Evolutionary conservation across 1,284 basidiomycete genomes (phyloP).

Genomic region (Apiotrichum siamense): DNA sequence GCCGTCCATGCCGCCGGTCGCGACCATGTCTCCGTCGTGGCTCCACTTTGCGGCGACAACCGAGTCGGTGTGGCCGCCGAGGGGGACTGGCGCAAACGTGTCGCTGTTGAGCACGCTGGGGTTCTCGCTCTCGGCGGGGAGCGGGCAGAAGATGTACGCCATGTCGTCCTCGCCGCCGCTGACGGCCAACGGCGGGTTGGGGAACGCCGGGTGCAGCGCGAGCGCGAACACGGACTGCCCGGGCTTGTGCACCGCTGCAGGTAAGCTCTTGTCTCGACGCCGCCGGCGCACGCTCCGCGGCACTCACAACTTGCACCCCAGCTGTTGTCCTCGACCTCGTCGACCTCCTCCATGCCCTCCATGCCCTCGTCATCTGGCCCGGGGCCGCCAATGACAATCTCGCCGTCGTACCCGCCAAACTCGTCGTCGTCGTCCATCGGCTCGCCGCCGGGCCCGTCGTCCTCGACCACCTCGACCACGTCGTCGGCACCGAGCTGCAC

Average conservation of each 20-base stretch:
- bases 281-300: too few species aligned
- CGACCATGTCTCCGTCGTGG: slow-evolving; percentile 79
- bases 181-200: slow-evolving; percentile 73
- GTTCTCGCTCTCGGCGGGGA: slow-evolving; percentile 23
- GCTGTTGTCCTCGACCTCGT: slow-evolving; percentile 28
- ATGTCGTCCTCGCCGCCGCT: slow-evolving; percentile 94
- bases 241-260: slow-evolving; percentile 39
- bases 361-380: slow-evolving; percentile 29
- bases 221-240: slow-evolving; percentile 73
- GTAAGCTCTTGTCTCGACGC: too few species aligned
- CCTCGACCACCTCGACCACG: slow-evolving; percentile 48
- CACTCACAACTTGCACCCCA: slow-evolving; percentile 22
- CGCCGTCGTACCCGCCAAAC: slow-evolving; percentile 49
- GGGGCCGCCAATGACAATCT: slow-evolving; percentile 47
- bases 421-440: slow-evolving; percentile 52
- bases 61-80: slow-evolving; percentile 89
- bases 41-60: slow-evolving; percentile 78
- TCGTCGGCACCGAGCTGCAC: slow-evolving; percentile 42
- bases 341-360: slow-evolving; percentile 15
- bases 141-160: slow-evolving; percentile 71
- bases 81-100: slow-evolving; percentile 69
- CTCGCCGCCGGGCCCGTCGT: slow-evolving; percentile 59
- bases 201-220: slow-evolving; percentile 63
- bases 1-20: slow-evolving; percentile 97
- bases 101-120: slow-evolving; percentile 49